These are phyloP conservation scores for Yarrowia sp. DNA, from an alignment of 805 yeast genomes.

Conservation along the genomic window DNA sequence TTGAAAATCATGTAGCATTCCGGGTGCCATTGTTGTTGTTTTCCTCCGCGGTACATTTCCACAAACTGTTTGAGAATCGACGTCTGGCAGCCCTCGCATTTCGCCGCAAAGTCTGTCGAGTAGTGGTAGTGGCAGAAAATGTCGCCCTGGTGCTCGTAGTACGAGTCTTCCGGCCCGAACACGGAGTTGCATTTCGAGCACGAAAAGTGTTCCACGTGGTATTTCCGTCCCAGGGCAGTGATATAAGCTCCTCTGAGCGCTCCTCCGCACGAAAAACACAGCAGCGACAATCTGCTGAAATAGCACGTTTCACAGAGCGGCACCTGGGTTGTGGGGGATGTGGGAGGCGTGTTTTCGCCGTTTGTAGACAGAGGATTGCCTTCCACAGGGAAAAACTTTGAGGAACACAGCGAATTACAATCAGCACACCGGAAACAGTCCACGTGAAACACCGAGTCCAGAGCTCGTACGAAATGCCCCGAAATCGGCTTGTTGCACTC, in stretches of 20 bases:
- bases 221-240: constrained; percentile 89
- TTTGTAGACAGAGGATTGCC: constrained; percentile 44
- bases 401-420: constrained; percentile 80
- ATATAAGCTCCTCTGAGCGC: constrained; percentile 93
- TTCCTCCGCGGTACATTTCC: constrained; percentile 88
- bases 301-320: constrained; percentile 92
- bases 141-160: constrained; percentile 81
- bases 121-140: constrained; percentile 93
- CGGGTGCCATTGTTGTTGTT: constrained; percentile 97
- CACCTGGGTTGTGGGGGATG: constrained; percentile 53
- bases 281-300: constrained; percentile 79
- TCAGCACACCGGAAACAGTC: constrained; percentile 87
- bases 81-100: constrained; percentile 91
- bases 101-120: constrained; percentile 81
- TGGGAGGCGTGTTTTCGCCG: constrained; percentile 41
- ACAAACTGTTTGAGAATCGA: constrained; percentile 94
- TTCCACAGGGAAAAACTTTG: constrained; percentile 88
- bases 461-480: constrained; percentile 86
- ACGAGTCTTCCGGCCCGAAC: constrained; percentile 90
- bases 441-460: constrained; percentile 79
- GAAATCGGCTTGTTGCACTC: constrained; percentile 61
- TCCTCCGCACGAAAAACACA: constrained; percentile 84
- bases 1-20: constrained; percentile 98
- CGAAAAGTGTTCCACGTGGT: constrained; percentile 93
- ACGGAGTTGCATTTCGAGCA: constrained; percentile 86